phyloP scores from a whole-genome alignment of 768 basidiomycete species.

The Boletus rubropictus region DNA sequence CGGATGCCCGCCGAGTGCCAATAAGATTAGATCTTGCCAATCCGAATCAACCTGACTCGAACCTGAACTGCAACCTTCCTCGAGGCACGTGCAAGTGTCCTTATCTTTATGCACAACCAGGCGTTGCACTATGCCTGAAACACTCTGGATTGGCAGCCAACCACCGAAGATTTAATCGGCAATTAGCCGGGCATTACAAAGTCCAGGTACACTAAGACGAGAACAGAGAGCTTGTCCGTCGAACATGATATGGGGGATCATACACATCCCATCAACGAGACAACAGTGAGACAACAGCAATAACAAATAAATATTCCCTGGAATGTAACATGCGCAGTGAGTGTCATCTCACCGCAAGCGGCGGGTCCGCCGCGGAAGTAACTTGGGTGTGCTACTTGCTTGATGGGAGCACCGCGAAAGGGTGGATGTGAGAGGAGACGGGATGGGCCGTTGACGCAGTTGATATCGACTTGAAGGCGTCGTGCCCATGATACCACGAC shows the following conservation, averaged over 20 bases:
- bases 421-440: constrained; percentile 11
- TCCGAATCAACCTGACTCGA: constrained; percentile 2
- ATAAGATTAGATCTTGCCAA: constrained; percentile 6
- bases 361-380: constrained; percentile 14
- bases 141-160: too few relatives aligned
- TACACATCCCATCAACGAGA: constrained; percentile 7
- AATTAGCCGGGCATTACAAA: background rate
- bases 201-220: background rate
- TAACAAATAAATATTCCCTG: constrained; percentile 30
- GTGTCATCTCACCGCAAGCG: constrained; percentile 8
- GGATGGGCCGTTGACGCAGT: constrained; percentile 25
- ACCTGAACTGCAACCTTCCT: background rate
- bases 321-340: background rate
- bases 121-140: background rate
- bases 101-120: constrained; percentile 9
- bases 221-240: background rate
- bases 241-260: background rate
- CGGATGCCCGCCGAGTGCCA: constrained; percentile 6
- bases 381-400: constrained; percentile 7
- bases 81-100: background rate
- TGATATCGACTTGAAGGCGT: constrained; percentile 23
- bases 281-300: constrained; percentile 30
- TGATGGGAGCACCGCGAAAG: constrained; percentile 19
- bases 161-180: too few relatives aligned
- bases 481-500: constrained; percentile 1